These are phyloP conservation scores for Fusarium pilosicola DNA, from an alignment of 2,329 filamentous ascomycete genomes.

Conservation along the genomic window DNA sequence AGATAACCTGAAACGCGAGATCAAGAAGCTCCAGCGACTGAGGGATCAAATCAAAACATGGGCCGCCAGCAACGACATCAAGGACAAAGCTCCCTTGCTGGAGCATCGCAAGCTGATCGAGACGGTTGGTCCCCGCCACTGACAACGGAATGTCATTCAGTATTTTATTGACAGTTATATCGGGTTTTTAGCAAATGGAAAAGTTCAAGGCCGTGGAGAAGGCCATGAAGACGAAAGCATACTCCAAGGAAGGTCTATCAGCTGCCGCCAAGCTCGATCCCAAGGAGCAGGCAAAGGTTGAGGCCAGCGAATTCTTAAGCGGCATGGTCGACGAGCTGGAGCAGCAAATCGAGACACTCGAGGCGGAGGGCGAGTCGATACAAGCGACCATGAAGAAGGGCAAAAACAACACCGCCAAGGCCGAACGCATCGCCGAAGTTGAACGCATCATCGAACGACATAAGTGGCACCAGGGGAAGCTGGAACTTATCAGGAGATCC, in stretches of 20 bases:
- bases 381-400: conserved; percentile 94
- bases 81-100: conserved; percentile 95
- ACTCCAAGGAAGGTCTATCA: conserved; percentile 96
- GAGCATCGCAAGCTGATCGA: conserved; percentile 97
- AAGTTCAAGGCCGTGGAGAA: conserved; percentile 99
- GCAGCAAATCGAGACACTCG: conserved; percentile 89
- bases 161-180: conserved; percentile 29
- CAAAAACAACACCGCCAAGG: conserved; percentile 85
- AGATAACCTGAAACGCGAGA: conserved; percentile 97
- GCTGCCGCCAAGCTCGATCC: conserved; percentile 93
- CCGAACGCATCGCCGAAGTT: conserved; percentile 88
- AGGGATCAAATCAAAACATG: conserved; percentile 99
- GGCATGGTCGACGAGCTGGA: conserved; percentile 92
- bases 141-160: conserved; percentile 10
- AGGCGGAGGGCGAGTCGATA: conserved; percentile 88
- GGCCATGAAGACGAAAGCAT: conserved; percentile 99
- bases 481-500: conserved; percentile 89
- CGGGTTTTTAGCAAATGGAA: conserved; percentile 85
- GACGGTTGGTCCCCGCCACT: conserved; percentile 72
- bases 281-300: conserved; percentile 95
- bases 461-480: conserved; percentile 94
- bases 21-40: conserved; percentile 98
- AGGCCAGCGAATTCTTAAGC: conserved; percentile 86
- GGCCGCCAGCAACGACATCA: conserved; percentile 98
- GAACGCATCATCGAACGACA: conserved; percentile 87